A percentile compares a stretch with the other conserved stretches of the same genome.
These are phyloP conservation scores for Boletus rubropictus DNA, from an alignment of 768 basidiomycete species.

Conservation along the genomic window DNA sequence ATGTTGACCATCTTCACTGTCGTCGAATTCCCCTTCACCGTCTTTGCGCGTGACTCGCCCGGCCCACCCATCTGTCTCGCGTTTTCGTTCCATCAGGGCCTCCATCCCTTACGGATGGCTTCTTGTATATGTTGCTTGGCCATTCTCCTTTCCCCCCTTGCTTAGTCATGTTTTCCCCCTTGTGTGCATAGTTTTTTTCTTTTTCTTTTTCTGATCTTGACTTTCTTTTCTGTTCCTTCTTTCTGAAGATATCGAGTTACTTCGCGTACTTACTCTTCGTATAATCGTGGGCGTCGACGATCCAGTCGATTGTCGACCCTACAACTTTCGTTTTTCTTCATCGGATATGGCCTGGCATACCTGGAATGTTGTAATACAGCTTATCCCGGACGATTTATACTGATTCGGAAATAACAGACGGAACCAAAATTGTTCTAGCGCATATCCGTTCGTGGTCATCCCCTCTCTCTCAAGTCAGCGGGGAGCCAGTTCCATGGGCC, in stretches of 20 bases:
- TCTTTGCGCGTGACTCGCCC: slow-evolving; percentile 13
- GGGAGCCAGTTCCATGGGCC: no score
- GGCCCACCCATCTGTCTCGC: slow-evolving; percentile 6
- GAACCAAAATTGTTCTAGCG: no score
- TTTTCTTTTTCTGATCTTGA: background rate
- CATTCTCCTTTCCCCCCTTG: slow-evolving; percentile 1
- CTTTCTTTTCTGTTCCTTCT: background rate
- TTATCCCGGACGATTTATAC: slow-evolving; percentile 25
- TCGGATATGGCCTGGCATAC: slow-evolving; percentile 32
- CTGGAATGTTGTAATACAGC: slow-evolving; percentile 35
- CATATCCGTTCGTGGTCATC: no score
- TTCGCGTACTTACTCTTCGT: slow-evolving; percentile 22
- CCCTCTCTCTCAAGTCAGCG: no score
- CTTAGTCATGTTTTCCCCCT: slow-evolving; percentile 2
- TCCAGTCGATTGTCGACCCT: slow-evolving; percentile 11
- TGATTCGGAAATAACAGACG: slow-evolving; percentile 13
- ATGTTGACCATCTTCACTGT: slow-evolving; percentile 32
- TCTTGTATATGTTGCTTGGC: slow-evolving; percentile 20
- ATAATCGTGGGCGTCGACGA: slow-evolving; percentile 24
- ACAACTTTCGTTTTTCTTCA: slow-evolving; percentile 18
- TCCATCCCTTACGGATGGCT: slow-evolving; percentile 14
- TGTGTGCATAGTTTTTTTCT: slow-evolving; percentile 22
- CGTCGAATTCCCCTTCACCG: slow-evolving; percentile 8
- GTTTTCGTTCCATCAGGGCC: slow-evolving; percentile 6
- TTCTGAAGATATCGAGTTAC: slow-evolving; percentile 10